Evolutionary conservation across 139 green algal species (phyloP), one percentile per base, ranked within the genome.

Genomic region (Coccomyxa sp.): DNA sequence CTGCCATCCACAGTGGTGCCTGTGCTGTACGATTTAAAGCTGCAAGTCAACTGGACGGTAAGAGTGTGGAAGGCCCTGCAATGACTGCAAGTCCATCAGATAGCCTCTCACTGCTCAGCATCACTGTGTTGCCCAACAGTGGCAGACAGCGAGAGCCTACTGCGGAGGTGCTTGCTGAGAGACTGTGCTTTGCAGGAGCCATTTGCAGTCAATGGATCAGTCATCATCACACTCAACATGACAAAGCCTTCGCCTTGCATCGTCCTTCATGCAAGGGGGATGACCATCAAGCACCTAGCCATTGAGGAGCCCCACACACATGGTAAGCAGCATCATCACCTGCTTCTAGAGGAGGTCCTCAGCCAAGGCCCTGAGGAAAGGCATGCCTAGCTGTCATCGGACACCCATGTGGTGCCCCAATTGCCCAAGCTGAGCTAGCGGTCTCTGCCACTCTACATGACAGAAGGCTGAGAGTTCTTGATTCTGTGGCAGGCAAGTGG

Each of bases 181-280:
- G n/a, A n/a, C n/a, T 71, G 89, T 0, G 7, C 80, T 18, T 78
- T 93, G 40, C 12, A 81, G 35, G 73, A 58, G 4, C 72, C 84
- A 12, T 86, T 70, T n/a, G 33, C 34, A 29, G 74, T 83, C 29
- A 79, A 81, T 0, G 83, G 82, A 0, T 31, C n/a, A 0, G 83
- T 88, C 22, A 70, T 78, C 68, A 90, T 91, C 27, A 73, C 79
- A 39, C 18, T 91, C 7, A 41, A 77, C 6, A 39, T 91, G 7
- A 27, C 39, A 0, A 39, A 80, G 22, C 35, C 55, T 4, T 91
- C 84, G 4, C 81, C 73, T 0, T 95, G 91, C 75, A 55, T 95
- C 12, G 91, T 95, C 38, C 79, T 95, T 39, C 87, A 93, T 71
- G 79, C 83, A 0, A 74, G 75, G 4, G 80, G 81, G 29, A 84